A percentile compares a stretch with the other conserved stretches of the same genome.
Evolutionary conservation across 2,329 filamentous ascomycete genomes (phyloP).

Genomic region (Lachnellula arida): DNA sequence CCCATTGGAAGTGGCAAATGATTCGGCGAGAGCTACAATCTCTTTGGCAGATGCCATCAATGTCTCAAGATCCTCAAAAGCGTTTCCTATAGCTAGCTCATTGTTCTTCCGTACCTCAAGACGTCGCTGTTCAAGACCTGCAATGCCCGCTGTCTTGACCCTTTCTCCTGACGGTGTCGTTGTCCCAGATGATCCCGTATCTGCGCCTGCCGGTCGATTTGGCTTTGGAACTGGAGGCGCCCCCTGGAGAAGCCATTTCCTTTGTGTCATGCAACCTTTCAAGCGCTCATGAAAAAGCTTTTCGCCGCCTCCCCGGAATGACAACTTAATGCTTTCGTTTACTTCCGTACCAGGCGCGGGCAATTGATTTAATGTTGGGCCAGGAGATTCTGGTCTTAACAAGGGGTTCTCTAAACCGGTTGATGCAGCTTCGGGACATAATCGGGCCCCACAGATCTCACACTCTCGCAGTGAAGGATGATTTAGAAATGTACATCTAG

Average conservation of each 20-base stretch:
- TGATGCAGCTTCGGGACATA: constrained; percentile 52
- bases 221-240: constrained; percentile 80
- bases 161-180: constrained; percentile 32
- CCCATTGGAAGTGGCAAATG: constrained; percentile 61
- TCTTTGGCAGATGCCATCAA: constrained; percentile 98
- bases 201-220: constrained; percentile 35
- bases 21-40: constrained; percentile 87
- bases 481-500: constrained; percentile 89
- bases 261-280: constrained; percentile 81
- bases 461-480: constrained; percentile 81
- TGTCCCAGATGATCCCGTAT: constrained; percentile 35
- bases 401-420: constrained; percentile 39
- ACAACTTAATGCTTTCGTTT: constrained; percentile 79
- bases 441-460: constrained; percentile 82
- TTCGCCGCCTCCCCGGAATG: constrained; percentile 83
- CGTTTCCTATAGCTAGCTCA: constrained; percentile 83
- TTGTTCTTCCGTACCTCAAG: constrained; percentile 87
- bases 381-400: constrained; percentile 68
- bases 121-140: constrained; percentile 82
- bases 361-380: constrained; percentile 52
- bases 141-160: constrained; percentile 76
- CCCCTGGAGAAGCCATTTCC: constrained; percentile 90
- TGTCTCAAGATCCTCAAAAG: constrained; percentile 93
- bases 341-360: constrained; percentile 46
- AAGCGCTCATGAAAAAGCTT: constrained; percentile 86